Base-by-base conservation (phyloP, 768 basidiomycete genomes). In the Termitomyces sp. region DNA sequence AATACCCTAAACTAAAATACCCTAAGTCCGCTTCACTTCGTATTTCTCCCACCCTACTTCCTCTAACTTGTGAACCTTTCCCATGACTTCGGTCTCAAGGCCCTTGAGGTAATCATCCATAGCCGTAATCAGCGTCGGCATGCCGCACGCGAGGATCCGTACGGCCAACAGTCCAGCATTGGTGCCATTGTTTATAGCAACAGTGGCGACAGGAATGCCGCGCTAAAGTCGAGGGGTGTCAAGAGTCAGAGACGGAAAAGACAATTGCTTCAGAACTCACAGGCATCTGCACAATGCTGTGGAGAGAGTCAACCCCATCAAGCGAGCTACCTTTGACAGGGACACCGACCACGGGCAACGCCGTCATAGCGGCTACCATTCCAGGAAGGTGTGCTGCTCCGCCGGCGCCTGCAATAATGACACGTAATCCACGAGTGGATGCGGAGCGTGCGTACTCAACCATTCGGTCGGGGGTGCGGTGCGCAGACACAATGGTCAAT, bases 201-300 rank as follows among this genome's bases (percentile, higher is more conserved):
- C 95, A 2, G 96, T 98, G 4, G 97, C 97, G 15, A 96, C 94
- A 4, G 97, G 97, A 59, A 98, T 91, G 18, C 96, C 97, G 39
- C 96, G 85, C 95, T 97, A 54, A 20, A 24, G 34, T 42, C 9
- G 41, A 42, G 51, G 20, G 49, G 20, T 46, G 54, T 54, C 20
- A 56, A 58, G 27, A 42, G 27, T 55, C 15, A 54, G 15, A 51
- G 13, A 34, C 41, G 56, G 49, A 22, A 45, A 39, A 64, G 12
- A 51, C n/a, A 33, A 58, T 34, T 45, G 24, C 12, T 31, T 22
- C 5, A 3, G 7, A 15, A 81, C 91, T 65, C 69, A 95, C 93
- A 20, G 97, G 97, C 97, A 99, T 99, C 75, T 98, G 97, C 9
- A 99, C 95, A 63, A 99, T 98, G 69, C 91, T 95, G 68, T 97